Evolutionary conservation across 352 stramenopile species (phyloP), one percentile per base, ranked within the genome.

Genomic region (Phytophthora boehmeriae): DNA sequence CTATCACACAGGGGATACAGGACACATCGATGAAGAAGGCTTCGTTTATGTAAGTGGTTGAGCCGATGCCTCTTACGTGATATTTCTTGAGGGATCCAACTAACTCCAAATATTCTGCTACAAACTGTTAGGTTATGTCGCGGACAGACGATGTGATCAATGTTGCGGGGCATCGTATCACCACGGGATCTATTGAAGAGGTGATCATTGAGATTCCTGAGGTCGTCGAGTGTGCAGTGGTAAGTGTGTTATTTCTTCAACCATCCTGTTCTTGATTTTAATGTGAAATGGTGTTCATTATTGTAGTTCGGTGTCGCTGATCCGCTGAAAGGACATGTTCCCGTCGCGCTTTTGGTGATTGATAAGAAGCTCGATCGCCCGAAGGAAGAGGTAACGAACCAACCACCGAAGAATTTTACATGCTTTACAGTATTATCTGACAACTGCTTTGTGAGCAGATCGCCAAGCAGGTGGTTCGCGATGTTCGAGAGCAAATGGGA

Each of bases 101-200:
- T 28, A 23, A 52, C 19, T 2, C 19, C 19, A 19, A 35, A 38
- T 22, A 20, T 8, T n/a, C 16, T 2, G n/a, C 6, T 1, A 9
- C 14, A 44, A 30, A 22, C 13, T 44, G 5, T 0, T 53, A 90
- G 80, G 88, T 98, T 30, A 97, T 97, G 88, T 90, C 82, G 9
- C 69, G 92, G 65, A 95, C 84, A 6, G 91, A 98, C 69, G 92
- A 98, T 61, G 80, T 97, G 38, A 97, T 98, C 54, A 97, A 97
- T 47, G 87, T 94, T 28, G 80, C 89, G 0, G 92, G 89, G 5
- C 91, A 98, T 54, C 76, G 91, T 16, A 77, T 98, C 4, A 89
- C 76, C 39, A 97, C 89, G 16, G 92, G 89, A 38, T 84, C 77
- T 10, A 95, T 98, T 38, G 92, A 98, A 77, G 88, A 97, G 66